Conservation (phyloP, 129 eudicot genomes). For the Scalesia atractyloides region DNA sequence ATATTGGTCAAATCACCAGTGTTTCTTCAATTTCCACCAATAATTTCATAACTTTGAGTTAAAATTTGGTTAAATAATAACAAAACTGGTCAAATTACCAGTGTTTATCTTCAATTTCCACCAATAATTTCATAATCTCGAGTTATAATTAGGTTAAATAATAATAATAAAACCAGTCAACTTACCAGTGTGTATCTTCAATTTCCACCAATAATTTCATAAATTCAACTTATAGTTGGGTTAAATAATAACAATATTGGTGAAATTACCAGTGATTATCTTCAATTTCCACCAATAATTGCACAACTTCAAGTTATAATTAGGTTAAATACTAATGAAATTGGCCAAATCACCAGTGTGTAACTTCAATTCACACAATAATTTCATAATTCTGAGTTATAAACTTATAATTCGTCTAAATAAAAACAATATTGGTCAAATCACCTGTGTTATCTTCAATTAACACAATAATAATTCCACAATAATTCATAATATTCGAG, state of each 20-base stretch:
- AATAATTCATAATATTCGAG: not conserved
- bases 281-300: not conserved
- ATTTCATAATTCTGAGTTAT: no score
- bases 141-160: not conserved
- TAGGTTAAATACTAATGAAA: not conserved
- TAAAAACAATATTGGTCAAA: no score
- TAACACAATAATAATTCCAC: constrained; percentile 1
- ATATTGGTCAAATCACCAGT: not conserved
- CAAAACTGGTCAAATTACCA: not conserved
- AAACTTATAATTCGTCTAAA: no score
- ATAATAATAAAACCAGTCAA: not conserved
- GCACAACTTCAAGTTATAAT: no score
- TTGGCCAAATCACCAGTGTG: no score
- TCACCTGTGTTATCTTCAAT: not conserved
- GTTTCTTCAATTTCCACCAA: no score
- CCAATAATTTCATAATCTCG: not conserved
- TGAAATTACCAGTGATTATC: not conserved
- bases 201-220: not conserved
- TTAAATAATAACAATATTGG: no score
- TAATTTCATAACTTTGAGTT: no score
- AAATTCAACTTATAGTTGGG: not conserved
- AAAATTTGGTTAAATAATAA: no score
- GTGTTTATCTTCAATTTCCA: not conserved
- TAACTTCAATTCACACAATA: no score
- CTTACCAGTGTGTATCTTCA: not conserved